Conservation (phyloP, 1,284 basidiomycete genomes). For the Afroboletus lepidellus region DNA sequence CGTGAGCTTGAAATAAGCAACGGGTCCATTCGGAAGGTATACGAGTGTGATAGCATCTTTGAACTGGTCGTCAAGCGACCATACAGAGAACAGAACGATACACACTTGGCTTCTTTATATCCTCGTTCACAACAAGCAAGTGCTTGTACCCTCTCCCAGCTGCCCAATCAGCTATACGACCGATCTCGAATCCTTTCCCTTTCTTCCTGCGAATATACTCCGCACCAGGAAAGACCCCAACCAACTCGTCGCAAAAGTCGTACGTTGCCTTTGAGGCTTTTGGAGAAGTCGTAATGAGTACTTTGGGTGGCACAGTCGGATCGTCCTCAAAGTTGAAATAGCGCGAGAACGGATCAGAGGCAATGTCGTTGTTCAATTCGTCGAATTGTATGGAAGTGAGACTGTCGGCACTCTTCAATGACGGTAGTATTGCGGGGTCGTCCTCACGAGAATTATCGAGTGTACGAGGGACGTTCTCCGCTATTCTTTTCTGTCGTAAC, state of each 20-base stretch:
- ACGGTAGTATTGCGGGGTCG: slow-evolving; percentile 76
- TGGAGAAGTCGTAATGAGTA: slow-evolving; percentile 89
- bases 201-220: slow-evolving; percentile 91
- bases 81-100: slow-evolving; percentile 23
- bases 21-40: slow-evolving; percentile 89
- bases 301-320: slow-evolving; percentile 72
- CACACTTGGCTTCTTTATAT: slow-evolving; percentile 89
- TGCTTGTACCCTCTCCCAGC: slow-evolving; percentile 86
- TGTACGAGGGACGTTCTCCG: slow-evolving; percentile 85
- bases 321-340: slow-evolving; percentile 68
- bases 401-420: slow-evolving; percentile 36
- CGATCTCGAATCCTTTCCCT: slow-evolving; percentile 92
- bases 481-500: slow-evolving; percentile 70
- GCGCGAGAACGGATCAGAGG: slow-evolving; percentile 69
- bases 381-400: slow-evolving; percentile 43
- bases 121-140: slow-evolving; percentile 92
- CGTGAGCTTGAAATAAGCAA: slow-evolving; percentile 94
- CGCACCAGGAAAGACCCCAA: slow-evolving; percentile 91
- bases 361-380: slow-evolving; percentile 66
- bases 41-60: slow-evolving; percentile 88
- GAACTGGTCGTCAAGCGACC: slow-evolving; percentile 9
- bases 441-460: slow-evolving; percentile 92
- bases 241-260: slow-evolving; percentile 88
- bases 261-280: slow-evolving; percentile 83
- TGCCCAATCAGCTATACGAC: slow-evolving; percentile 93